A percentile compares a stretch with the other conserved stretches of the same genome.
Conservation (phyloP, 1,139 yeast genomes). For the Candida sojae region DNA sequence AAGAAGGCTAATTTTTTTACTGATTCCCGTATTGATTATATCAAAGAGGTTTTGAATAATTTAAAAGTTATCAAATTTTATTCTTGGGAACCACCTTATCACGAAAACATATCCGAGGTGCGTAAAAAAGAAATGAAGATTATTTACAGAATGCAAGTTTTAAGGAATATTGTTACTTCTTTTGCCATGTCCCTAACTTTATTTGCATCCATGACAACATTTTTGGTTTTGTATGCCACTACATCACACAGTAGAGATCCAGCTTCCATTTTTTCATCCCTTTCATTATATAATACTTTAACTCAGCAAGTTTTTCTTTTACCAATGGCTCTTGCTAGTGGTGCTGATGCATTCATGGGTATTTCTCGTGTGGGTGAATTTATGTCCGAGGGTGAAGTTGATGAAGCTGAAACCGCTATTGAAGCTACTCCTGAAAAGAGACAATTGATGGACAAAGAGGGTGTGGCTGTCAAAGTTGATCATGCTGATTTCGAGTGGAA, state of each 20-base stretch:
- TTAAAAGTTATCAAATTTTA: constrained; percentile 39
- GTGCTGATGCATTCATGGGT: constrained; percentile 71
- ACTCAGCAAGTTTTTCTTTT: constrained; percentile 56
- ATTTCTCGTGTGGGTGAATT: constrained; percentile 58
- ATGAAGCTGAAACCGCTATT: constrained; percentile 15
- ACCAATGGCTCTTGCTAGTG: constrained; percentile 70
- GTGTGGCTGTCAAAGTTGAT: constrained; percentile 45
- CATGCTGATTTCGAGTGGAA: constrained; percentile 69
- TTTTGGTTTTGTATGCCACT: constrained; percentile 64
- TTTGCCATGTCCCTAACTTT: constrained; percentile 61
- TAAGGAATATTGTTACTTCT: constrained; percentile 62
- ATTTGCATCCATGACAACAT: constrained; percentile 71
- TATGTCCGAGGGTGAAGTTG: constrained; percentile 34
- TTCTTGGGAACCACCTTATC: constrained; percentile 72
- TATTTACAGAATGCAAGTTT: constrained; percentile 50
- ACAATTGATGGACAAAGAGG: constrained; percentile 22
- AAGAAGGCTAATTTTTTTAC: constrained; percentile 30
- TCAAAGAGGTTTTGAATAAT: constrained; percentile 38
- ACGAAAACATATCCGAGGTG: constrained; percentile 43
- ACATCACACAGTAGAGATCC: constrained; percentile 49
- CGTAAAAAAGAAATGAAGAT: constrained; percentile 53
- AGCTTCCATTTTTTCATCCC: constrained; percentile 76
- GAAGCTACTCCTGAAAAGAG: constrained; percentile 27
- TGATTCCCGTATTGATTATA: constrained; percentile 32
- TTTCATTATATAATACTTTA: constrained; percentile 69